Conservation (phyloP, 768 basidiomycete genomes). For the Postia placenta region DNA sequence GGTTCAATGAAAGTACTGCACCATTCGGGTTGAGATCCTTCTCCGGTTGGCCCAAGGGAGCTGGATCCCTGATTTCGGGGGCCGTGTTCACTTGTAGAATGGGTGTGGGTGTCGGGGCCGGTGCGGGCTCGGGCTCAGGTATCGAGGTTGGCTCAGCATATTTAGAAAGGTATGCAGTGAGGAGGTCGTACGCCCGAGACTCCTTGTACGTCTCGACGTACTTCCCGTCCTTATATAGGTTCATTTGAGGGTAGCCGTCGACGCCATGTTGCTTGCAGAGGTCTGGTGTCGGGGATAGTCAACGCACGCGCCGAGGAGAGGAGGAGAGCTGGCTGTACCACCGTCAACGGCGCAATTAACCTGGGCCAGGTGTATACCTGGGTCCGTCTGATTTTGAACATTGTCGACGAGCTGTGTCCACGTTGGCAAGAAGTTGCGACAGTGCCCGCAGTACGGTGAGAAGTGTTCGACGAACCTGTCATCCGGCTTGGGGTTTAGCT, state of each 20-base stretch:
- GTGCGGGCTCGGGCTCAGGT: slow-evolving; percentile 24
- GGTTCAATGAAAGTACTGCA: slow-evolving; percentile 33
- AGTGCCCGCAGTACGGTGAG: slow-evolving; percentile 83
- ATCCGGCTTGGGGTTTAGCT: not conserved
- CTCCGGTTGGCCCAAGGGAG: slow-evolving; percentile 14
- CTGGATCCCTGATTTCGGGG: slow-evolving; percentile 5
- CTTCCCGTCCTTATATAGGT: slow-evolving; percentile 64
- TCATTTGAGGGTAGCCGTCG: slow-evolving; percentile 69
- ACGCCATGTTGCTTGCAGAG: slow-evolving; percentile 69
- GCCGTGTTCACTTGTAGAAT: slow-evolving; percentile 24
- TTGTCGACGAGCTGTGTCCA: slow-evolving; percentile 67
- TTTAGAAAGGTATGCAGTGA: slow-evolving; percentile 50
- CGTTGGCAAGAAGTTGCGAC: slow-evolving; percentile 71
- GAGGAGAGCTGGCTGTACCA: slow-evolving; percentile 42
- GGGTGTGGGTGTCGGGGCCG: slow-evolving; percentile 30
- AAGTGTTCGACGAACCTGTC: slow-evolving; percentile 80
- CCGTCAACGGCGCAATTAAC: slow-evolving; percentile 76
- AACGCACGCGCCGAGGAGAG: not conserved
- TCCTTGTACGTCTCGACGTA: slow-evolving; percentile 51
- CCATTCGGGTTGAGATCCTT: slow-evolving; percentile 33
- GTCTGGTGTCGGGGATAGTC: slow-evolving; percentile 46
- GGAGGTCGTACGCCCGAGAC: slow-evolving; percentile 43
- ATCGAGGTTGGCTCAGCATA: slow-evolving; percentile 29
- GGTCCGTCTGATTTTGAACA: slow-evolving; percentile 38
- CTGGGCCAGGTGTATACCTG: slow-evolving; percentile 64